Base-by-base conservation (phyloP, 768 basidiomycete genomes). In the Fibroporia radiculosa region DNA sequence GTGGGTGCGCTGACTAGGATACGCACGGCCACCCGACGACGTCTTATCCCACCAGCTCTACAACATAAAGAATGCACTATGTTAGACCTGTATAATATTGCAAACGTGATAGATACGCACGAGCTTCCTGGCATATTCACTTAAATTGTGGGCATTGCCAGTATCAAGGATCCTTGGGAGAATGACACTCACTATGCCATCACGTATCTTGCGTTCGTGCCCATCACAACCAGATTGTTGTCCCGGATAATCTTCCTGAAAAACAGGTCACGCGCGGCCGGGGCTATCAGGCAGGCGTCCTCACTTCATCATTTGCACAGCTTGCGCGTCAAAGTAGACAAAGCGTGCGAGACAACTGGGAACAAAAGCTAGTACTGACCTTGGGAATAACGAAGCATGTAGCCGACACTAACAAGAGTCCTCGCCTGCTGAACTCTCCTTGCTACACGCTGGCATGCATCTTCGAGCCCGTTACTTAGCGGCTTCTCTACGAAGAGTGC, bases 161-260 rank as follows among this genome's bases (percentile, higher is more conserved):
- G n/a, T n/a, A n/a, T n/a, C n/a, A n/a, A n/a, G n/a, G n/a, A n/a
- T n/a, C n/a, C 26, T 26, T 13, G 13, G 42, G 4, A 18, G 24
- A 20, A 6, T 12, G 8, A 31, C 32, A 50, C 50, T 57, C 43
- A 58, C 56, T 64, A 70, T 24, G 63, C 65, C 52, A 62, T 63
- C 14, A 70, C 65, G 60, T 75, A 76, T 48, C 73, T 59, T 0
- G 72, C 73, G 43, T 69, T 66, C 31, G 73, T 75, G 16, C 70
- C 71, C 73, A 75, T 73, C 35, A 76, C 71, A 34, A 66, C 65
- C 42, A 76, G 56, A 45, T 69, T 62, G 60, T 74, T 73, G 40
- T 73, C 70, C 50, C 63, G 59, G 56, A 76, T 72, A 53, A 74
- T 73, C n/a, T 38, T 6, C 33, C 55, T 56, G 27, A 10, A 19